A percentile compares a stretch with the other conserved stretches of the same genome.
These are phyloP conservation scores for Aspergillus unguis DNA, from an alignment of 2,329 filamentous ascomycete species.

Conservation along the genomic window DNA sequence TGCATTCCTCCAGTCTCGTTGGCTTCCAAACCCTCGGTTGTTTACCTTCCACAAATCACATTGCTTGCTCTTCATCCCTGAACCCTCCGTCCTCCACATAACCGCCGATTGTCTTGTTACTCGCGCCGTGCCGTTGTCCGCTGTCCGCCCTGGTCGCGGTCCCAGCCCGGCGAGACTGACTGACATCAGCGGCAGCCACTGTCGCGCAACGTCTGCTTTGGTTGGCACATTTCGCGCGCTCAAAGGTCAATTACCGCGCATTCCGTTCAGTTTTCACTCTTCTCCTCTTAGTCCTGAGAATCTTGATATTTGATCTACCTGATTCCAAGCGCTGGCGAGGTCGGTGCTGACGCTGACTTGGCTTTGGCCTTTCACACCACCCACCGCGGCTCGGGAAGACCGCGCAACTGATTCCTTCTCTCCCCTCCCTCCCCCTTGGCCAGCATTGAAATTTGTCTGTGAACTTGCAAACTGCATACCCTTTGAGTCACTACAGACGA, in stretches of 20 bases:
- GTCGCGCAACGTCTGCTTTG: constrained; percentile 20
- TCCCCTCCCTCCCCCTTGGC: background rate
- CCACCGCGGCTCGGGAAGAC: constrained; percentile 17
- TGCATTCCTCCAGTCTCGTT: constrained; percentile 11
- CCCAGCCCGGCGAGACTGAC: constrained; percentile 20
- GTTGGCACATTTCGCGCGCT: constrained; percentile 22
- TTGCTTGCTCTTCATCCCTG: constrained; percentile 14
- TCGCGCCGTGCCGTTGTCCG: constrained; percentile 9
- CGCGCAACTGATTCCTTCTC: constrained; percentile 15
- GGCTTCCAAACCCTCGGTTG: constrained; percentile 15
- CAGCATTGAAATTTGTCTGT: constrained; percentile 6
- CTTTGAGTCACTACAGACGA: constrained; percentile 1
- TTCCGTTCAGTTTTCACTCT: too few relatives aligned
- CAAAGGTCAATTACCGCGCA: background rate
- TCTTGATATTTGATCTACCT: too few relatives aligned
- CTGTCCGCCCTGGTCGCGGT: constrained; percentile 16
- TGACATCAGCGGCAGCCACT: constrained; percentile 27
- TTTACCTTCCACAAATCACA: constrained; percentile 17
- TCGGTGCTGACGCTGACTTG: constrained; percentile 16
- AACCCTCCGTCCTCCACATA: constrained; percentile 10
- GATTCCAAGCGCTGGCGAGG: constrained; percentile 3
- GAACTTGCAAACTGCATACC: constrained; percentile 6
- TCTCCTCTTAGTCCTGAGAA: too few relatives aligned
- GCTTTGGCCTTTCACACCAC: background rate
- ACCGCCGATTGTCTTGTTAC: constrained; percentile 8